phyloP scores from a whole-genome alignment of 106 monocot species.

The Dendrobium catenatum region DNA sequence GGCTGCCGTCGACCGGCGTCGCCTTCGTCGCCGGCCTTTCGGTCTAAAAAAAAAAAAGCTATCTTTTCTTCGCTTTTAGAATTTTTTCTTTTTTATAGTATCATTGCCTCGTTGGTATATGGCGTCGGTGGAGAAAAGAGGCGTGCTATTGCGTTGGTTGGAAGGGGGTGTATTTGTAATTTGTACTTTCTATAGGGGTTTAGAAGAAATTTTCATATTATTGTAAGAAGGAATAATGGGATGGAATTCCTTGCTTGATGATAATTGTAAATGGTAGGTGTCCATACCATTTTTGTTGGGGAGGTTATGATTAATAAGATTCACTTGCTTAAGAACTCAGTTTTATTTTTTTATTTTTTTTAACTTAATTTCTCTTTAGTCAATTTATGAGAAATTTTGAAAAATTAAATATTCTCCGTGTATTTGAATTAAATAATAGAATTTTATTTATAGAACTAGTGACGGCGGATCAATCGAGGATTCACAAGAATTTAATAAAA shows the following conservation, averaged over 20 bases:
- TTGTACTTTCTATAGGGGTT: neutral
- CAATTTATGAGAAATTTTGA: too few species aligned
- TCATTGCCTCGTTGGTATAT: neutral
- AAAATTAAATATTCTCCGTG: too few species aligned
- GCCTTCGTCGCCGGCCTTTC: constrained; percentile 37
- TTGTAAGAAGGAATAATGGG: neutral
- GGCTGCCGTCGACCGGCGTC: constrained; percentile 46
- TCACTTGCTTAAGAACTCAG: neutral
- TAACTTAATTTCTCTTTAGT: too few species aligned
- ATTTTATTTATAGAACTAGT: too few species aligned
- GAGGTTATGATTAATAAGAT: neutral
- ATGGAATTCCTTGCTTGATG: neutral
- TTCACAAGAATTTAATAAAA: too few species aligned
- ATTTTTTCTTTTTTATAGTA: neutral
- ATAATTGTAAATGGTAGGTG: neutral
- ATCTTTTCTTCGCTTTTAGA: neutral
- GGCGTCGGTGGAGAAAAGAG: constrained; percentile 2
- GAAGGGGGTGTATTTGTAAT: neutral
- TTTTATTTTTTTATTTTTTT: too few species aligned
- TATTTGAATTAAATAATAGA: too few species aligned
- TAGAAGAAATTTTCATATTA: too few species aligned
- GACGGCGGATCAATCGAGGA: too few species aligned
- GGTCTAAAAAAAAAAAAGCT: neutral
- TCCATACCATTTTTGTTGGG: neutral
- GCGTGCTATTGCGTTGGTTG: too few species aligned